Evolutionary conservation across 805 yeast species (phyloP).

Genomic region (Ogataea ganodermae): DNA sequence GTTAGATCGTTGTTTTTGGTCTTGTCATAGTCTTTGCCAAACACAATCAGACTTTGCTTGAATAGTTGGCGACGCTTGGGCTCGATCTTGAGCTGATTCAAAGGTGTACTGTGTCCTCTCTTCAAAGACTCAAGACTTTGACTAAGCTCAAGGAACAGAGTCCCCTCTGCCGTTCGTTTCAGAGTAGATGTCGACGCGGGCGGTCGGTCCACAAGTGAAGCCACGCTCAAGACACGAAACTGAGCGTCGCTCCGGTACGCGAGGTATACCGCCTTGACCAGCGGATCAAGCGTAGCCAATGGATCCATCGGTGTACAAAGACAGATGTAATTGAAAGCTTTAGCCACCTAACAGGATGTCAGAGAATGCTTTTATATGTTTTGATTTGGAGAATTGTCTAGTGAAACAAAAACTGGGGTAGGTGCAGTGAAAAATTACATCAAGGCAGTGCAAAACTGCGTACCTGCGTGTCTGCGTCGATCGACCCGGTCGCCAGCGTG

Average conservation of each 20-base stretch:
- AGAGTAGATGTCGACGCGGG: neutral
- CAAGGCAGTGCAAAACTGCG: neutral
- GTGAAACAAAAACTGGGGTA: neutral
- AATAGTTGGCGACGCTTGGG: constrained; percentile 12
- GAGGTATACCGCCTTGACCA: constrained; percentile 24
- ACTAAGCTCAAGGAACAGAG: constrained; percentile 17
- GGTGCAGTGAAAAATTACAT: neutral
- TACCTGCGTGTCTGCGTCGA: neutral
- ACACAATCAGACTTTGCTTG: constrained; percentile 17
- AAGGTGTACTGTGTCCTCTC: constrained; percentile 14
- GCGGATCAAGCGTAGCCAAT: constrained; percentile 16
- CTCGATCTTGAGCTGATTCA: constrained; percentile 10
- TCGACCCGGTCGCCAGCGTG: neutral
- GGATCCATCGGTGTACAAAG: constrained; percentile 10
- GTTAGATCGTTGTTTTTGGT: constrained; percentile 9
- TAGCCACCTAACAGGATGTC: no score
- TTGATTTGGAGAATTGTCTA: neutral
- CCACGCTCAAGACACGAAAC: constrained; percentile 14
- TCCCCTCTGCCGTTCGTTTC: constrained; percentile 15
- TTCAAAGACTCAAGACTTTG: constrained; percentile 10
- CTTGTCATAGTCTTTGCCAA: constrained; percentile 10
- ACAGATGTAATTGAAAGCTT: no score
- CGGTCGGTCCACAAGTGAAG: constrained; percentile 16
- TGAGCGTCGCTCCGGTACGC: constrained; percentile 20
- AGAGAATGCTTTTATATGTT: no score